phyloP scores from a whole-genome alignment of 805 yeast genomes.

The Naumovozyma dairenensis region DNA sequence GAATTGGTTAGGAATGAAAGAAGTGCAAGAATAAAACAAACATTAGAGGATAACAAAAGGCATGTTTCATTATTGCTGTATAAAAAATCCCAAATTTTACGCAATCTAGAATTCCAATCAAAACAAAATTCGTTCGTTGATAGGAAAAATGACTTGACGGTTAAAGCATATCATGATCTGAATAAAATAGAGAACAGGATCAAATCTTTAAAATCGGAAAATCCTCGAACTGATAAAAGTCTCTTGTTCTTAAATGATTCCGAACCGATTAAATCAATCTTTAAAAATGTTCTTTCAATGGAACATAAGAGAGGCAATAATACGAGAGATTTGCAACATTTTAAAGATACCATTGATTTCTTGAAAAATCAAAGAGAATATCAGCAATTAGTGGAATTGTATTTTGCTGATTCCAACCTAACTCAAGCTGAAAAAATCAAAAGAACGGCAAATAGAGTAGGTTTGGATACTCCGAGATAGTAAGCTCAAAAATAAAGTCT shows the following conservation, averaged over 20 bases:
- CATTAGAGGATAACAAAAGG: constrained; percentile 12
- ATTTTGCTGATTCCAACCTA: constrained; percentile 70
- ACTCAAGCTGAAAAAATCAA: constrained; percentile 69
- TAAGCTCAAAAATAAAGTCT: too few relatives aligned
- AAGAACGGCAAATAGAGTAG: constrained; percentile 82
- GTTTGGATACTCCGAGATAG: constrained; percentile 65
- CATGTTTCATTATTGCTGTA: constrained; percentile 19
- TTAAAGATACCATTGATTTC: constrained; percentile 52
- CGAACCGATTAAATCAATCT: constrained; percentile 8
- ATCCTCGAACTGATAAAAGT: constrained; percentile 9
- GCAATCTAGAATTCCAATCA: constrained; percentile 13
- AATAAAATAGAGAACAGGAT: constrained; percentile 10
- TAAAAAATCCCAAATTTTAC: constrained; percentile 13
- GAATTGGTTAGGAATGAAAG: constrained; percentile 17
- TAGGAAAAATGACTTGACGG: constrained; percentile 3
- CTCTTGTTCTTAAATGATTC: constrained; percentile 13
- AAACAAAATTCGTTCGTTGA: too few relatives aligned
- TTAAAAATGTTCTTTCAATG: background rate
- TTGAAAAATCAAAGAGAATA: constrained; percentile 67
- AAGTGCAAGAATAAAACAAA: constrained; percentile 14
- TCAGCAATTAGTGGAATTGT: constrained; percentile 69
- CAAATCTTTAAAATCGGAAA: constrained; percentile 7
- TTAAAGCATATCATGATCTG: constrained; percentile 4
- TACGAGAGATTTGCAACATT: constrained; percentile 25
- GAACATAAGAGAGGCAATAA: background rate